Base-by-base conservation (phyloP, 441 rosid species). In the Melastoma candidum region DNA sequence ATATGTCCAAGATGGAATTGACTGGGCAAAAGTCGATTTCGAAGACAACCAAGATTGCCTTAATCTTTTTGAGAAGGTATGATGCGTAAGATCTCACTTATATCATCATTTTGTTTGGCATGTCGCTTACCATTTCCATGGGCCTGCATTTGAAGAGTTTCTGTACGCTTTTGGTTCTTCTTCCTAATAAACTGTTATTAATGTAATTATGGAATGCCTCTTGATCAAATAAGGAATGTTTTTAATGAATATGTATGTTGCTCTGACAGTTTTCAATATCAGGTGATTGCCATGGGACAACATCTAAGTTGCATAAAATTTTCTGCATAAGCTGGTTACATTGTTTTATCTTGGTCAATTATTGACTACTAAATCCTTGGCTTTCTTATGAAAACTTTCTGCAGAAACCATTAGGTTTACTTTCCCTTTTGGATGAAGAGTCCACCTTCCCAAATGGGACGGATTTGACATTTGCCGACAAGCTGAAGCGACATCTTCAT, bases 1-100 rank as follows among this genome's bases (percentile, higher is more conserved):
- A 78, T 93, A 93, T 70, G 73, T 89, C 64, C 99, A 89, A 66
- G 99, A 93, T 77, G 99, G 99, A 56, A 93, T 93, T 78, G 99
- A 93, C 67, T 89, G 99, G 99, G 72, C 96, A 13, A 86, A 78
- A 71, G 96, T 89, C 74, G 97, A 93, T 54, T 17, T 17, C 1
- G 22, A 17, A 17, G 22, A 17, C 22, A 17, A 17, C 22, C 22
- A 17, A 17, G 22, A 81, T 62, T 93, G 99, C 72, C 99, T 93
- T 66, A 82, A 83, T 77, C 99, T 93, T 64, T 93, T 93, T 70
- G 98, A 93, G 74, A 84, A 89, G 96, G 97, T 93, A 76, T 26
- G 49, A 59, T 25, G 49, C 43, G 14, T 22, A 39, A 36, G 13
- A 41, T 47, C 27, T 8, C n/a, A 14, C 48, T 47, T 6, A 54